Evolutionary conservation across 129 eudicot genomes (phyloP).

Genomic region (Glebionis coronaria): DNA sequence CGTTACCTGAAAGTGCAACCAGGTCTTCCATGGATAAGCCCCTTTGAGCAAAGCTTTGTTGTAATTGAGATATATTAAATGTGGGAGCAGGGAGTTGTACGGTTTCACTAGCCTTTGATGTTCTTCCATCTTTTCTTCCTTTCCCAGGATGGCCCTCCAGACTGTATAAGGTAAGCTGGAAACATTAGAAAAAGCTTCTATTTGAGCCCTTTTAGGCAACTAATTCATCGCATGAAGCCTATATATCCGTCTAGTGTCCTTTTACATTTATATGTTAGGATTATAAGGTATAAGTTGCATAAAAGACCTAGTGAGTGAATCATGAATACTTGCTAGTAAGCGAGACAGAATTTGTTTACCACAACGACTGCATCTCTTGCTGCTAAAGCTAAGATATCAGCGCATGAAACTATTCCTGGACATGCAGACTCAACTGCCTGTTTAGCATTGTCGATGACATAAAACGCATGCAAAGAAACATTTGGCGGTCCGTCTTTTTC

Average conservation of each 20-base stretch:
- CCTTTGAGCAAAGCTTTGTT: constrained; percentile 64
- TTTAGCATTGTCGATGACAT: constrained; percentile 16
- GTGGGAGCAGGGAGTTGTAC: constrained; percentile 47
- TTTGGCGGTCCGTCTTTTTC: constrained; percentile 13
- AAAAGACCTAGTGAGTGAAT: no score
- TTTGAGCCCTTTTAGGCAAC: not conserved
- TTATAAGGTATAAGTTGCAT: no score
- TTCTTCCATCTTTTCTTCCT: constrained; percentile 78
- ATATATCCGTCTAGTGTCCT: not conserved
- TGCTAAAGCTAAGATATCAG: constrained; percentile 22
- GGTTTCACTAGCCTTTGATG: constrained; percentile 62
- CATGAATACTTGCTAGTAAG: not conserved
- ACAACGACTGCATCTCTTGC: constrained; percentile 17
- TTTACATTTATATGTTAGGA: not conserved
- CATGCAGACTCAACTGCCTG: constrained; percentile 10
- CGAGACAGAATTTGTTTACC: not conserved
- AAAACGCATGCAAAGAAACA: constrained; percentile 18
- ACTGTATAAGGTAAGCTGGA: not conserved
- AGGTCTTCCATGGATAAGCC: constrained; percentile 58
- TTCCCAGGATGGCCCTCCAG: constrained; percentile 70
- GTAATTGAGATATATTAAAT: constrained; percentile 57
- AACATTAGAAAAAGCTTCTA: no score
- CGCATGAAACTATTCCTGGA: constrained; percentile 21
- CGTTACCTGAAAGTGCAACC: constrained; percentile 24
- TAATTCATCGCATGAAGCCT: no score